Evolutionary conservation across 345 rosid genomes (phyloP).

Genomic region (Pistacia atlantica): DNA sequence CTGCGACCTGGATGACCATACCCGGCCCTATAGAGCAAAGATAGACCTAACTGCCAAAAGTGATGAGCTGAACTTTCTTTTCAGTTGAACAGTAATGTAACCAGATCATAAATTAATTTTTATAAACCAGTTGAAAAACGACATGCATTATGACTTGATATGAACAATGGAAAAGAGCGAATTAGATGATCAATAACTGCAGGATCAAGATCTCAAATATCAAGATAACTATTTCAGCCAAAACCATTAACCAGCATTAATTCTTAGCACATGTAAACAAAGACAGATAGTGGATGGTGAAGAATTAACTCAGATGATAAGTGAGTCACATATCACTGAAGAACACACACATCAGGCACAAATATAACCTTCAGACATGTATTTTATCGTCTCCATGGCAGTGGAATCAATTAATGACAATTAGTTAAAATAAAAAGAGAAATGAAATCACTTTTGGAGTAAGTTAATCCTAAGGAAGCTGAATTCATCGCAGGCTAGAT

Average conservation of each 20-base stretch:
- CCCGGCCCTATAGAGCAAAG: neutral
- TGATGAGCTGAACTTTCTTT: neutral
- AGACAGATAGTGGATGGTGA: neutral
- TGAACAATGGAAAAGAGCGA: neutral
- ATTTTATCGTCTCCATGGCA: neutral
- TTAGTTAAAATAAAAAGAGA: neutral
- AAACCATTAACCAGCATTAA: neutral
- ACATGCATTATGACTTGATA: neutral
- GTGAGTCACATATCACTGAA: neutral
- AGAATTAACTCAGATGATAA: neutral
- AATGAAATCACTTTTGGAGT: neutral
- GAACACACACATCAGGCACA: too few species aligned
- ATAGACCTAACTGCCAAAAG: neutral
- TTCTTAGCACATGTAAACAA: neutral
- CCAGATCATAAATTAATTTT: neutral
- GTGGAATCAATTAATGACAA: neutral
- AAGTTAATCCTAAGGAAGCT: neutral
- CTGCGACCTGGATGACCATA: neutral
- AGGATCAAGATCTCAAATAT: neutral
- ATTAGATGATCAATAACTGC: neutral
- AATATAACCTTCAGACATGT: neutral
- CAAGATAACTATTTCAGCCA: neutral
- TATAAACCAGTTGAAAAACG: neutral
- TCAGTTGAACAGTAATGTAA: too few species aligned
- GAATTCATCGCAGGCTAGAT: neutral